Base-by-base conservation (phyloP, 1,284 basidiomycete species). In the Cutaneotrichosporon sp. region DNA sequence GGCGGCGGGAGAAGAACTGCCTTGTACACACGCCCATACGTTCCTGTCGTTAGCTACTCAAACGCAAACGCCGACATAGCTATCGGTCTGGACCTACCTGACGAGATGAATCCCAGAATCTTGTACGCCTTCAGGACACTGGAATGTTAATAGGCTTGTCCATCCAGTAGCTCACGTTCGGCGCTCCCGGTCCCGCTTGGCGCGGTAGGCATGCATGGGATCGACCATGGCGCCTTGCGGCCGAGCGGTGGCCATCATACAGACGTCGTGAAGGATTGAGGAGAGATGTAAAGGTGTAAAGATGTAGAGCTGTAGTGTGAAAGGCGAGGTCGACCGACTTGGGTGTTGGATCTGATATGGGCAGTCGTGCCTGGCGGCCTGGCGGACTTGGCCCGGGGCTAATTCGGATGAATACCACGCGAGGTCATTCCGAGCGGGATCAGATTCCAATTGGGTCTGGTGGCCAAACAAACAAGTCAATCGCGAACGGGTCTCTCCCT, bases 1-100 rank as follows among this genome's bases (percentile, higher is more conserved):
- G 68, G 64, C 0, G 67, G 61, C 22, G 68, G 56, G 7, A 70
- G 61, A 16, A 79, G 63, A 57, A 88, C 82, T 0, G 93, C 96
- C 74, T 98, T 98, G 82, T 98, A 99, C 5, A 99, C 94, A 25
- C 92, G 81, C 0, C 96, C 96, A 67, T 98, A 99, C 0, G 96
- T 99, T 17, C 94, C 94, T 75, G 41, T 6, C 35, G 49, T 54
- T 38, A 59, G 43, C 17, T 43, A 6, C 14, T 8, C n/a, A n/a
- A n/a, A n/a, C n/a, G n/a, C n/a, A n/a, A n/a, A n/a, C n/a, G n/a
- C n/a, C n/a, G n/a, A n/a, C n/a, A n/a, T n/a, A n/a, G n/a, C n/a
- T n/a, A n/a, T n/a, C n/a, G n/a, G n/a, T n/a, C n/a, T n/a, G n/a
- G n/a, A n/a, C 63, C 43, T 22, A 71, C 74, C 74, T 4, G 91